Evolutionary conservation across 2,329 filamentous ascomycete species (phyloP), one percentile per base, ranked within the genome.

Genomic region (Pseudogymnoascus sp.): DNA sequence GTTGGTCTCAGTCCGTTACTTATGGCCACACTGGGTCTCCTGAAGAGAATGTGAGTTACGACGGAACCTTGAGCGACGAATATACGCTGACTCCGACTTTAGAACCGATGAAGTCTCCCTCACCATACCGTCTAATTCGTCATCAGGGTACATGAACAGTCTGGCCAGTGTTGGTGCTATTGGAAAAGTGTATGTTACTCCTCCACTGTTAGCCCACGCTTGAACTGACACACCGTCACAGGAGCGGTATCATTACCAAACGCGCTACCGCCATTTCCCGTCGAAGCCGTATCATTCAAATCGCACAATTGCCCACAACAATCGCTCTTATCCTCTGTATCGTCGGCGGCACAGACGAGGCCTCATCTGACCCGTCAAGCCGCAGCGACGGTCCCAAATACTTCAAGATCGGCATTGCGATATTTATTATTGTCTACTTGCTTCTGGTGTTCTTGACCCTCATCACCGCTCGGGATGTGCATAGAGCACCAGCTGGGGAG

Each of bases 371-470:
- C 6, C 18, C 64, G 7, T 67, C 67, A 5, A 60, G 68, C 14
- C 56, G 69, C n/a, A 61, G 66, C 37, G 60, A 63, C 2, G 67
- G 69, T 4, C 64, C 68, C 31, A 69, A 64, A 11, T 46, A 69
- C 46, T 67, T 66, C 12, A 70, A 72, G 62, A 66, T 67, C 36
- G 69, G 69, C 14, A 62, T 73, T 21, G 62, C 65, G 3, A 67
- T 74, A n/a, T 74, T 73, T 59, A 37, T 74, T 11, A 53, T 70
- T 40, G 64, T 71, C 12, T 74, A 72, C 25, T 42, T 72, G 1
- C 60, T 70, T 7, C 64, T 69, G 2, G 61, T 67, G 11, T 16
- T 63, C 1, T 63, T 73, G 5, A 59, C 63, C 0, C 18, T 73
- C 25, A 63, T 69, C 21, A 69, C 71, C 4, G 65, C 69, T 42